These are phyloP conservation scores for Taphrina communis DNA, from an alignment of 1,139 yeast species.

Conservation along the genomic window DNA sequence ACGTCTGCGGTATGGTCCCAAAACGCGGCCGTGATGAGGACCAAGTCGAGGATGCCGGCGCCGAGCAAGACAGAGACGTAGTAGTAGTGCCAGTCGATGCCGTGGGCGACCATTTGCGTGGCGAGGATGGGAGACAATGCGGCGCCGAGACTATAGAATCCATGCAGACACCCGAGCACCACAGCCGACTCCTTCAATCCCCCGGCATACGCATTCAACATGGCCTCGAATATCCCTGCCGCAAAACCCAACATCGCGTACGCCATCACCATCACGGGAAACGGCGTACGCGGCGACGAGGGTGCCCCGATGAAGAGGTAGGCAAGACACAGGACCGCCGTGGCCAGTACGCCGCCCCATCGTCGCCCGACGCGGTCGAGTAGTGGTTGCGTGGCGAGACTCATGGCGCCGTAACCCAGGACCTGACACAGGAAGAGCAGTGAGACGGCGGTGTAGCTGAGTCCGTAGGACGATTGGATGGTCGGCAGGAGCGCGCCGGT, in stretches of 20 bases:
- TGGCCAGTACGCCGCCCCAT: slow-evolving; percentile 51
- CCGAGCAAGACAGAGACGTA: slow-evolving; percentile 61
- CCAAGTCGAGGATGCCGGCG: slow-evolving; percentile 51
- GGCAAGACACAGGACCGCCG: slow-evolving; percentile 53
- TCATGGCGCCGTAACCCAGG: slow-evolving; percentile 56
- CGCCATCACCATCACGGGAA: slow-evolving; percentile 57
- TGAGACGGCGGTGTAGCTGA: slow-evolving; percentile 56
- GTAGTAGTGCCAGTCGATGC: slow-evolving; percentile 60
- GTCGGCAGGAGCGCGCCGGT: slow-evolving; percentile 59
- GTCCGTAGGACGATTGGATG: slow-evolving; percentile 53
- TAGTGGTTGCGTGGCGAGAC: slow-evolving; percentile 55
- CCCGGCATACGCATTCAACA: slow-evolving; percentile 64
- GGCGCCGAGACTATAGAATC: slow-evolving; percentile 69
- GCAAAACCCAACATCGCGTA: slow-evolving; percentile 69
- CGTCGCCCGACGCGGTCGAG: slow-evolving; percentile 32
- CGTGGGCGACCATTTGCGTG: slow-evolving; percentile 60
- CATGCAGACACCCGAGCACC: slow-evolving; percentile 63
- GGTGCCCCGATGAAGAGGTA: slow-evolving; percentile 52
- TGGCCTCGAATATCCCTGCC: slow-evolving; percentile 62
- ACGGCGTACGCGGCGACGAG: slow-evolving; percentile 53
- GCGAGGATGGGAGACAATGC: slow-evolving; percentile 65
- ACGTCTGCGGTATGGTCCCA: slow-evolving; percentile 49
- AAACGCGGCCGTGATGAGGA: slow-evolving; percentile 54
- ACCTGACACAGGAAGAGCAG: slow-evolving; percentile 59
- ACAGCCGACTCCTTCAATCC: slow-evolving; percentile 59